Evolutionary conservation across 192 early-diverging fungal species (phyloP).

Genomic region (Pilaira anomala): DNA sequence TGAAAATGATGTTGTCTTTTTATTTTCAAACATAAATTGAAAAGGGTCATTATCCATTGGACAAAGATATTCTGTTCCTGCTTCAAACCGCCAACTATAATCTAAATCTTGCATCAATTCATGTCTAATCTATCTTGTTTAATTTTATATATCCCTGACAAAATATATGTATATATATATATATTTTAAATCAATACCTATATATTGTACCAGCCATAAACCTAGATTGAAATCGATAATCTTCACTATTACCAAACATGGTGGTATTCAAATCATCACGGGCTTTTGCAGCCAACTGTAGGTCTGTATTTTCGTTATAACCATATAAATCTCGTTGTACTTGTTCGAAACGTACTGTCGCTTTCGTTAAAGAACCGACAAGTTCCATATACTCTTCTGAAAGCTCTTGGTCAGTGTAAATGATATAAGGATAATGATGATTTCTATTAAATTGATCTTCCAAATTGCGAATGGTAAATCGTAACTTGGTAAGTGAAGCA

Average conservation of each 20-base stretch:
- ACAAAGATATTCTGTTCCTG: constrained; percentile 50
- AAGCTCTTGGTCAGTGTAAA: constrained; percentile 31
- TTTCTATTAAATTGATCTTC: constrained; percentile 34
- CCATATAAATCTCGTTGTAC: constrained; percentile 25
- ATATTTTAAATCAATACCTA: constrained; percentile 19
- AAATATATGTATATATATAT: neutral
- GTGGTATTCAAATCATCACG: constrained; percentile 27
- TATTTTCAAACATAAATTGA: constrained; percentile 50
- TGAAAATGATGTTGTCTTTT: constrained; percentile 47
- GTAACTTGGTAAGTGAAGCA: constrained; percentile 21
- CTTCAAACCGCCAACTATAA: constrained; percentile 59
- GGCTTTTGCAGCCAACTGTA: constrained; percentile 27
- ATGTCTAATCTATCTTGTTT: constrained; percentile 37
- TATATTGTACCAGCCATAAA: constrained; percentile 36
- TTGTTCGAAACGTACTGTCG: constrained; percentile 24
- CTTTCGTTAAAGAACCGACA: constrained; percentile 17
- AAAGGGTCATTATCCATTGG: constrained; percentile 54
- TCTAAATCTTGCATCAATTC: constrained; percentile 48
- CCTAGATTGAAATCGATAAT: constrained; percentile 54
- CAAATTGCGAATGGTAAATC: constrained; percentile 30
- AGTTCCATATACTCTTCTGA: constrained; percentile 34
- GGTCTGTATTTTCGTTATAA: constrained; percentile 21
- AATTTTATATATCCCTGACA: too few relatives aligned
- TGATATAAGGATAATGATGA: constrained; percentile 35
- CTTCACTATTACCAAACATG: constrained; percentile 38